Percentiles rank a stretch among this genome's conserved stretches.
Evolutionary conservation across 495 filamentous ascomycete genomes (phyloP).

Genomic region (Aspergillus mulundensis): DNA sequence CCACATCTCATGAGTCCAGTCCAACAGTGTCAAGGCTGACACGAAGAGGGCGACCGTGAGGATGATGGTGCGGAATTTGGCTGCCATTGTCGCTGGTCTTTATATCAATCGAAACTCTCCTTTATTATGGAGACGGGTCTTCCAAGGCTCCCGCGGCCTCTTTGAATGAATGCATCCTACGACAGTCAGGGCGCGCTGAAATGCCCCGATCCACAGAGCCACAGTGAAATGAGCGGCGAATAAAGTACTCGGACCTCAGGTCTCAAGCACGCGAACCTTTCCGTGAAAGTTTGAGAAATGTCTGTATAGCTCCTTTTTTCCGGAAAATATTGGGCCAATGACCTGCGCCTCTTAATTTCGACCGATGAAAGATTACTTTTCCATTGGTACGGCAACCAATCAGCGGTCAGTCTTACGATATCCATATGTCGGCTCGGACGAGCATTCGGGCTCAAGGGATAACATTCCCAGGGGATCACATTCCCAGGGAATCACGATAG

Average conservation of each 20-base stretch:
- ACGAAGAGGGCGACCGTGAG: constrained; percentile 3
- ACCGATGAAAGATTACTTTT: constrained; percentile 8
- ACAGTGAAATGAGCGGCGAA: constrained; percentile 3
- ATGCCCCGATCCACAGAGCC: background rate
- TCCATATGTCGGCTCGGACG: background rate
- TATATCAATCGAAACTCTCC: background rate
- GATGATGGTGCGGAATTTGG: background rate
- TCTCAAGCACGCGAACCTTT: constrained; percentile 5
- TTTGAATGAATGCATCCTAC: background rate
- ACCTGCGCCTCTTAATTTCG: background rate
- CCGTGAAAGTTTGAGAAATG: constrained; percentile 1
- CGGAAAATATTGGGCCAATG: constrained; percentile 4
- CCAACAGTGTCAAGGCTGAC: constrained; percentile 1
- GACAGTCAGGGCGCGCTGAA: background rate
- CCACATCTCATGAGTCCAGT: constrained; percentile 7
- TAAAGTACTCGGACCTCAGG: background rate
- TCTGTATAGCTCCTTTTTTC: constrained; percentile 1
- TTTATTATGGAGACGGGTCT: background rate
- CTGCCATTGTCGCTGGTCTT: constrained; percentile 3
- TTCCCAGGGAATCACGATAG: constrained; percentile 2
- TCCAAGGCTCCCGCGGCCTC: constrained; percentile 1
- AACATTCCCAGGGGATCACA: background rate
- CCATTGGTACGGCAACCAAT: constrained; percentile 1
- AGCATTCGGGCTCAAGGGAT: background rate
- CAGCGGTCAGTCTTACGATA: constrained; percentile 5